Conservation (phyloP, 1,139 yeast genomes). For the Scheffersomyces stambukii region DNA sequence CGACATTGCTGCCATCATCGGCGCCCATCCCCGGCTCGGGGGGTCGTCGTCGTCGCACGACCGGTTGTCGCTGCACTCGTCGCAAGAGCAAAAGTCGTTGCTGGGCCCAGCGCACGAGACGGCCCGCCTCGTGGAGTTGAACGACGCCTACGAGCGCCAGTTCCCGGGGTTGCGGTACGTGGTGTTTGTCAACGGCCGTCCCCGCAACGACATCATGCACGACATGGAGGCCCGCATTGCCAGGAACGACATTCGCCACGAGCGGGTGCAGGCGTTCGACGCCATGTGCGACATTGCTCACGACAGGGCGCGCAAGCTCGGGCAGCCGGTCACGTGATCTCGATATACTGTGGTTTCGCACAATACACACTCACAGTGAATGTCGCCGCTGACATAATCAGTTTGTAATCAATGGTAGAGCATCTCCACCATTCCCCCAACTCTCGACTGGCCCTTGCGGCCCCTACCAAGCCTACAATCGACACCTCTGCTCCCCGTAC, state of each 20-base stretch:
- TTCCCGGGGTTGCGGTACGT: slow-evolving; percentile 87
- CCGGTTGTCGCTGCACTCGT: slow-evolving; percentile 59
- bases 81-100: slow-evolving; percentile 66
- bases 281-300: slow-evolving; percentile 89
- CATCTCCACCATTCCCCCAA: too few species aligned
- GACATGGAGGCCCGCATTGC: slow-evolving; percentile 62
- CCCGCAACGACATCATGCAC: slow-evolving; percentile 59
- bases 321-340: too few species aligned
- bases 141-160: slow-evolving; percentile 56
- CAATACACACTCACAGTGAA: too few species aligned
- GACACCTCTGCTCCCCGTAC: too few species aligned
- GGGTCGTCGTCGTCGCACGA: slow-evolving; percentile 45
- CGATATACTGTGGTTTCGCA: too few species aligned
- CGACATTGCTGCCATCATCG: slow-evolving; percentile 49
- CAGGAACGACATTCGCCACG: slow-evolving; percentile 48
- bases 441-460: too few species aligned
- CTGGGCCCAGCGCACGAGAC: slow-evolving; percentile 45
- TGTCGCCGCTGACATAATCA: too few species aligned
- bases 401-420: too few species aligned
- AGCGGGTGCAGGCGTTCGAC: slow-evolving; percentile 63
- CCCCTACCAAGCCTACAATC: too few species aligned
- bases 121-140: slow-evolving; percentile 45
- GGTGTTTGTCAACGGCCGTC: slow-evolving; percentile 85
- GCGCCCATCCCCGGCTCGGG: slow-evolving; percentile 91
- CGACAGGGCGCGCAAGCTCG: slow-evolving; percentile 62